Evolutionary conservation across 495 filamentous ascomycete species (phyloP), one percentile per base, ranked within the genome.

Genomic region (Xylaria curta): DNA sequence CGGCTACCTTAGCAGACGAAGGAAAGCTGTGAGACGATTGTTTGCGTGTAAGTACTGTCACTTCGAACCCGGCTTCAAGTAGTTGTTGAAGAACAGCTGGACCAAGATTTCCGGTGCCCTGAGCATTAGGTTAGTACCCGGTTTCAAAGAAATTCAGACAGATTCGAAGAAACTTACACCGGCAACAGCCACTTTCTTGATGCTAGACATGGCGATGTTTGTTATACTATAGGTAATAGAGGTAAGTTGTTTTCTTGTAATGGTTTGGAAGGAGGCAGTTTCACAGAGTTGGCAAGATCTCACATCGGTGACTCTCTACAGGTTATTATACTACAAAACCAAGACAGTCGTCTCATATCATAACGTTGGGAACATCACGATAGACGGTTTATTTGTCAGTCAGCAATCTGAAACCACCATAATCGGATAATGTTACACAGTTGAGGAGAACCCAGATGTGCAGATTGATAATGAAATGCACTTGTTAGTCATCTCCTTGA

Each of bases 71-170:
- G 0, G 82, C 80, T 3, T 82, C 75, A 33, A 88, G 68, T 15
- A 91, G 78, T 12, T 77, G 80, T 8, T 85, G 76, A 64, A 91
- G 76, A 33, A 90, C 75, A 2, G 84, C 74, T 5, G 81, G 75
- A 59, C 89, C 89, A 9, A 90, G 76, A 53, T 81, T 84, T 42
- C 89, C 89, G 12, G 81, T 82, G 19, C 81, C 85, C 86, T 87
- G 38, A 2, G 9, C 10, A 53, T 3, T 19, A 38, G 19, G 31
- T 62, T 61, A 31, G 31, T 54, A 10, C 44, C 15, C 4, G 46
- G 26, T 19, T 51, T 19, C 13, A 63, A 12, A 44, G 31, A 31
- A 40, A 17, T 54, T 42, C 15, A 19, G 24, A 8, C 15, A 19
- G 24, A 8, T 40, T 9, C 26, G 24, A 15, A 46, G 15, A 36